Evolutionary conservation across 257 asterid genomes (phyloP).

Genomic region (Penstemon barbatus): DNA sequence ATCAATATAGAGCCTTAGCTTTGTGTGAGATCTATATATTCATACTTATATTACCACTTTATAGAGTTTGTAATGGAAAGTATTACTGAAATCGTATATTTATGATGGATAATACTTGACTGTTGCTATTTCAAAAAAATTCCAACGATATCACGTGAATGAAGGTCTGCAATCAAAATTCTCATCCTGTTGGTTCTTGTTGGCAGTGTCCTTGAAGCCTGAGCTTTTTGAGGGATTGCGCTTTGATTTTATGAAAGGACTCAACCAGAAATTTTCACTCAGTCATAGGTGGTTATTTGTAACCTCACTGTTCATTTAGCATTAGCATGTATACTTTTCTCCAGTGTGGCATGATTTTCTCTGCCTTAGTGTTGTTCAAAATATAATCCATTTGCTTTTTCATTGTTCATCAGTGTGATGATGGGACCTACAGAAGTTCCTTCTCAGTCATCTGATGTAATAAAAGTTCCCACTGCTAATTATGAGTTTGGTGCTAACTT

Average conservation of each 20-base stretch:
- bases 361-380: not conserved
- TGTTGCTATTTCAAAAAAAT: not conserved
- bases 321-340: not conserved
- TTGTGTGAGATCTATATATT: too few relatives aligned
- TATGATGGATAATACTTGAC: not conserved
- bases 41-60: too few relatives aligned
- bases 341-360: conserved; percentile 4
- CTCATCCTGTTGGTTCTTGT: conserved; percentile 25
- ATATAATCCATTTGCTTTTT: conserved; percentile 19
- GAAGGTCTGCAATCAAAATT: conserved; percentile 4
- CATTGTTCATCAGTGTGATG: conserved; percentile 59
- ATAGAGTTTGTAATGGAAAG: too few relatives aligned
- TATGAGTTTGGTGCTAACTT: conserved; percentile 97
- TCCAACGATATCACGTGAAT: not conserved
- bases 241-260: conserved; percentile 90
- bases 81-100: not conserved
- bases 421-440: conserved; percentile 98
- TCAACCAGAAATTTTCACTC: conserved; percentile 82
- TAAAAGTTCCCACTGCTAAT: conserved; percentile 83
- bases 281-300: conserved; percentile 79
- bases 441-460: conserved; percentile 71
- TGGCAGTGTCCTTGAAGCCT: conserved; percentile 97
- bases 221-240: conserved; percentile 98
- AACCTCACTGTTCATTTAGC: not conserved
- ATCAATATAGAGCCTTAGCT: too few relatives aligned